A percentile compares a stretch with the other conserved stretches of the same genome.
These are phyloP conservation scores for Hanseniaspora mollemarum DNA, from an alignment of 805 yeast genomes.

Conservation along the genomic window DNA sequence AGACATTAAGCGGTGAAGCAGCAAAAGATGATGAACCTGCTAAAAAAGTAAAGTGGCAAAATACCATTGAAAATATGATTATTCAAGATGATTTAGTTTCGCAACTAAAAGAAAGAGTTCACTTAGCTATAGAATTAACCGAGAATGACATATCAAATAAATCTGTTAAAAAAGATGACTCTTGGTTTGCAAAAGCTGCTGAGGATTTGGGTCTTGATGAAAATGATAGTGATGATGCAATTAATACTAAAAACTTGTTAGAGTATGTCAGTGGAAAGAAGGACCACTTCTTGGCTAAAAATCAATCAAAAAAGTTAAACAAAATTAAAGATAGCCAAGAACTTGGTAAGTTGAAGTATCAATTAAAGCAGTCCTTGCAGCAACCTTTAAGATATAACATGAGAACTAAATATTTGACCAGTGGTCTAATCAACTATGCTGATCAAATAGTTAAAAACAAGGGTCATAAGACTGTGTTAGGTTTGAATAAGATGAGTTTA, in stretches of 20 bases:
- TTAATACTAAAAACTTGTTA: conserved; percentile 7
- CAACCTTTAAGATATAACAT: conserved; percentile 49
- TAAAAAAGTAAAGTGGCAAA: conserved; percentile 34
- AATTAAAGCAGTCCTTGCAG: conserved; percentile 43
- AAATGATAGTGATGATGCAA: conserved; percentile 44
- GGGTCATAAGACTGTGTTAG: conserved; percentile 58
- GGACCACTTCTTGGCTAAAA: conserved; percentile 42
- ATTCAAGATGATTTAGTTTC: conserved; percentile 62
- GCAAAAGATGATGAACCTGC: conserved; percentile 9
- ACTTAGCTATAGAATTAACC: conserved; percentile 60
- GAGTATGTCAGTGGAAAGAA: conserved; percentile 42
- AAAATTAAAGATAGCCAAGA: conserved; percentile 45
- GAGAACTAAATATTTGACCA: conserved; percentile 65
- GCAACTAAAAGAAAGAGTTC: conserved; percentile 59
- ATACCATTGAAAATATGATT: conserved; percentile 57
- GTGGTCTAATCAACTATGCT: conserved; percentile 68
- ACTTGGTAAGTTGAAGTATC: conserved; percentile 35
- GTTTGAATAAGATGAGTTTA: conserved; percentile 58
- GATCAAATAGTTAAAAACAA: conserved; percentile 59
- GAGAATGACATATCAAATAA: conserved; percentile 54
- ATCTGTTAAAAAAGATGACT: conserved; percentile 52
- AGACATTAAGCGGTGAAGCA: conserved; percentile 35
- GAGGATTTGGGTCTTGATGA: conserved; percentile 80
- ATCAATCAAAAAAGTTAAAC: conserved; percentile 44
- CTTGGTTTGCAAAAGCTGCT: conserved; percentile 84